Evolutionary conservation across 2,329 filamentous ascomycete genomes (phyloP), one percentile per base, ranked within the genome.

Genomic region (Cercospora nicotianae): DNA sequence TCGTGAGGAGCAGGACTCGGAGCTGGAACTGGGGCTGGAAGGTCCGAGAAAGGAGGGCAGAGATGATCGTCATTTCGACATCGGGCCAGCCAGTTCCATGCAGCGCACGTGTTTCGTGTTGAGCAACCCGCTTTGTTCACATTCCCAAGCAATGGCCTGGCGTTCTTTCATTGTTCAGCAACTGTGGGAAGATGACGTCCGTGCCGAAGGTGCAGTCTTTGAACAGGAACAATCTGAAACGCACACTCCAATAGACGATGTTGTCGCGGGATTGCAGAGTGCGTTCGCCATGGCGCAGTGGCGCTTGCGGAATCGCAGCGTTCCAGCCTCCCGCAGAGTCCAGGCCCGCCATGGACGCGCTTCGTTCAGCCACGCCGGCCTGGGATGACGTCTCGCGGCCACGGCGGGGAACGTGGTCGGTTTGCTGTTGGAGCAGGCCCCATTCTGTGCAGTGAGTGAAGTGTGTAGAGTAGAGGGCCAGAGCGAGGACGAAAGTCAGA

Each of bases 51-150:
- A 58, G 53, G 53, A 58, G 53, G 36, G 36, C 36, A 42, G 45
- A 26, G 53, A 31, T 58, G 53, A 58, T 58, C 53, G 53, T 58
- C 53, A 58, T 58, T 33, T 58, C 26, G 26, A 58, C 13, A 31
- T 58, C 12, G 53, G 53, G 16, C 53, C 53, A n/a, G 53, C 26
- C 45, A 18, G 9, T 13, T 51, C 45, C 2, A 12, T 4, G 45
- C 18, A 26, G 45, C 10, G 20, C 45, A 48, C 45, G 45, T 48
- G 45, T 48, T 20, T 39, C 13, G 33, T 39, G 33, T 39, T 39
- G 33, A 39, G 45, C n/a, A 20, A 10, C 18, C 9, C 10, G 1
- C n/a, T 20, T 48, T 48, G 45, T 48, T 23, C 45, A 8, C 18
- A 12, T 8, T 48, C n/a, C 5, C 9, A 12, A 9, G 42, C 18